These are phyloP conservation scores for Paramyrothecium roridum DNA, from an alignment of 2,329 filamentous ascomycete genomes.

Conservation along the genomic window DNA sequence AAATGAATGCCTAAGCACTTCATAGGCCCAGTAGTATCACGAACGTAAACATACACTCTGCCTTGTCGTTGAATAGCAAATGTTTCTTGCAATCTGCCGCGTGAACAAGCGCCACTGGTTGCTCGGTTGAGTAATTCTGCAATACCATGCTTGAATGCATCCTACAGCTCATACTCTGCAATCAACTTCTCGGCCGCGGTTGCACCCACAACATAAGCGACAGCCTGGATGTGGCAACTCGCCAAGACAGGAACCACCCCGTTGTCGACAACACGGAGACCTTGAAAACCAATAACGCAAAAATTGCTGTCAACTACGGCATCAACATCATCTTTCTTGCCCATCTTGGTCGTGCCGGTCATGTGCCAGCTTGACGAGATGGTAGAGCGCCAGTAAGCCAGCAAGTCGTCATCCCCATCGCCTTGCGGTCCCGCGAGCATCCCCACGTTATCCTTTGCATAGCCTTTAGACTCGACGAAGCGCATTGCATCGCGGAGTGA, in stretches of 20 bases:
- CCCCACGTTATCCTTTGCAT: constrained; percentile 38
- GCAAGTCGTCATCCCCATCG: constrained; percentile 51
- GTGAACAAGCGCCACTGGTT: no score
- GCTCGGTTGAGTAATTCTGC: no score
- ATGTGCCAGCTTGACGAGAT: constrained; percentile 50
- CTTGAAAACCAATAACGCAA: constrained; percentile 12
- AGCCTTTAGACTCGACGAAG: constrained; percentile 36
- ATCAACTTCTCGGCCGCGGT: constrained; percentile 43
- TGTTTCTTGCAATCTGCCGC: no score
- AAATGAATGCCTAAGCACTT: no score
- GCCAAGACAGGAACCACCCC: constrained; percentile 28
- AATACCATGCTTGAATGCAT: no score
- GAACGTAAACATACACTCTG: no score
- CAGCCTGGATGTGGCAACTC: constrained; percentile 49
- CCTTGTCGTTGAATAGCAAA: no score
- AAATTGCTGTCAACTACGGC: constrained; percentile 42
- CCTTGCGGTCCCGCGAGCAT: constrained; percentile 39
- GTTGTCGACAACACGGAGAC: constrained; percentile 15
- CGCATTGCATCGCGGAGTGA: constrained; percentile 38
- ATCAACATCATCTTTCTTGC: constrained; percentile 33
- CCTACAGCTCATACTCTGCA: constrained; percentile 9
- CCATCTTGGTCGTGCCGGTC: constrained; percentile 58
- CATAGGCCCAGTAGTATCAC: no score
- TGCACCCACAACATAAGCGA: constrained; percentile 50
- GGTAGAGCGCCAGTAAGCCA: constrained; percentile 38